phyloP scores from a whole-genome alignment of 805 yeast species.

The Trichomonascus vanleenenianus region DNA sequence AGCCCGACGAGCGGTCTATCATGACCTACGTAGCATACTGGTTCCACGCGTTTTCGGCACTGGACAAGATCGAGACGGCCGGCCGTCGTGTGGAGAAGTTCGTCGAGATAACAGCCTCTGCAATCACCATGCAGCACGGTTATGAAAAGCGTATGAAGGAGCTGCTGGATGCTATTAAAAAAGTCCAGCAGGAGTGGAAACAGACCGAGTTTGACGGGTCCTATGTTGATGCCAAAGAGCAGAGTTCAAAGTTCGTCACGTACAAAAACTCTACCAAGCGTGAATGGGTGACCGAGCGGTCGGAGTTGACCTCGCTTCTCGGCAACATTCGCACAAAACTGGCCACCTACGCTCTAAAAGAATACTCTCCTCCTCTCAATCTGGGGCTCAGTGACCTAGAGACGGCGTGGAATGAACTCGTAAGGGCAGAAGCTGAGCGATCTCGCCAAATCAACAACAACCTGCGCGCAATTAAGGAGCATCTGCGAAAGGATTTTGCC shows the following conservation, averaged over 20 bases:
- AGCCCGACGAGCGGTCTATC: conserved; percentile 55
- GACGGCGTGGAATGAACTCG: conserved; percentile 26
- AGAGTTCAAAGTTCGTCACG: conserved; percentile 20
- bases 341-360: conserved; percentile 29
- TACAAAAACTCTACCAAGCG: conserved; percentile 29
- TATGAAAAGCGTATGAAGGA: conserved; percentile 28
- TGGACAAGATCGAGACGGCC: conserved; percentile 32
- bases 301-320: conserved; percentile 29
- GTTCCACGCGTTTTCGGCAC: conserved; percentile 40
- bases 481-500: conserved; percentile 27
- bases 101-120: conserved; percentile 27
- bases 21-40: conserved; percentile 53
- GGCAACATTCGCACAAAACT: conserved; percentile 33
- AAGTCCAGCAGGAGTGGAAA: conserved; percentile 24
- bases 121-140: conserved; percentile 25
- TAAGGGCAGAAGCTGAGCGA: conserved; percentile 27
- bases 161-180: conserved; percentile 22
- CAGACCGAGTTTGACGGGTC: conserved; percentile 18
- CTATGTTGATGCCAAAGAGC: conserved; percentile 24
- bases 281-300: conserved; percentile 32
- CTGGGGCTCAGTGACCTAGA: conserved; percentile 26
- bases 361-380: conserved; percentile 30
- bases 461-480: conserved; percentile 28
- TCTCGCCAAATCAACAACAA: conserved; percentile 27
- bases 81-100: conserved; percentile 32